phyloP scores from a whole-genome alignment of 1,284 basidiomycete species.

The Vanrija sp. region DNA sequence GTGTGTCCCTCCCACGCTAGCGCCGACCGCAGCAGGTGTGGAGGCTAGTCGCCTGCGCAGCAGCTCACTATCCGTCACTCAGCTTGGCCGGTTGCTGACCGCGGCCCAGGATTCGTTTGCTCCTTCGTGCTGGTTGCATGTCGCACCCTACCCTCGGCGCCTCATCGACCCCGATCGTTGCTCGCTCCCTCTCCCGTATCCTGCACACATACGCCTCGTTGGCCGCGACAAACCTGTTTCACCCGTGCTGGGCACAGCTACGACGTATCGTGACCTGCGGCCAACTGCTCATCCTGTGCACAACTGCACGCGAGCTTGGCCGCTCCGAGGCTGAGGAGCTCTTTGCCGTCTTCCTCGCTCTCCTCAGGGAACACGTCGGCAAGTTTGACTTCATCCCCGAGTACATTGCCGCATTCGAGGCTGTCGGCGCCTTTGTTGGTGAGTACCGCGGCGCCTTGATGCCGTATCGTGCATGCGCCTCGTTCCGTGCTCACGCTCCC shows the following conservation, averaged over 20 bases:
- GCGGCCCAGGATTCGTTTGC: constrained; percentile 22
- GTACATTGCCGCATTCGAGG: constrained; percentile 15
- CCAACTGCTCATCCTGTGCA: constrained; percentile 26
- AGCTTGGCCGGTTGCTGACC: background rate
- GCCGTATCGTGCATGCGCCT: no score
- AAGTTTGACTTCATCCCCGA: constrained; percentile 15
- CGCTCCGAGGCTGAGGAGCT: constrained; percentile 20
- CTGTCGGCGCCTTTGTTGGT: constrained; percentile 14
- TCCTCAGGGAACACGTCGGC: constrained; percentile 13
- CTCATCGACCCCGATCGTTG: constrained; percentile 18
- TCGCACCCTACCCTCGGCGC: constrained; percentile 17
- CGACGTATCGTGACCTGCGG: constrained; percentile 24
- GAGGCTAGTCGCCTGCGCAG: background rate
- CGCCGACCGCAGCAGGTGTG: background rate
- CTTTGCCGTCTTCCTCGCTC: constrained; percentile 11
- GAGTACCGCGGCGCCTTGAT: background rate
- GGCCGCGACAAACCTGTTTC: constrained; percentile 12
- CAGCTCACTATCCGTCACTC: background rate
- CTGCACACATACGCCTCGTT: constrained; percentile 23
- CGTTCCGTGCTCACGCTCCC: background rate
- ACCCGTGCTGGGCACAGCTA: constrained; percentile 26
- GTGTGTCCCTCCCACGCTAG: background rate
- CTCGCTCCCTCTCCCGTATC: constrained; percentile 21
- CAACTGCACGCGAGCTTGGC: constrained; percentile 17
- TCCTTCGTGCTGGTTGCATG: constrained; percentile 20